phyloP scores from a whole-genome alignment of 2,329 filamentous ascomycete genomes.

The Aspergillus jensenii region DNA sequence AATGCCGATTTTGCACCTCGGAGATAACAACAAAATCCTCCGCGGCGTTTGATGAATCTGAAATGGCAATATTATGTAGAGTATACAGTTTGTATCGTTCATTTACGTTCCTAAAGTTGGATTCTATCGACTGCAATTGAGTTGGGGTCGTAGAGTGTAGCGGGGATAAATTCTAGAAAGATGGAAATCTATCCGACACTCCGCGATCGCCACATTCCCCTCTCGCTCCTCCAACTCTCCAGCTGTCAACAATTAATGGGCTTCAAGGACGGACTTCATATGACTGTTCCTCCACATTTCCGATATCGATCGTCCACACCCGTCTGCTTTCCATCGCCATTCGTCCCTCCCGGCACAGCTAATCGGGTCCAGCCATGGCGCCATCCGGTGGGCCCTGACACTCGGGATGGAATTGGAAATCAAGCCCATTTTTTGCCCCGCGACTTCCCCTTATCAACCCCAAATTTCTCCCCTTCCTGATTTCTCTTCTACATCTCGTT shows the following conservation, averaged over 20 bases:
- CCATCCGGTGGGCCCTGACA: slow-evolving; percentile 11
- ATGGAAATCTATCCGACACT: background rate
- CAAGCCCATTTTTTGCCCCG: slow-evolving; percentile 3
- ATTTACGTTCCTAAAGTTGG: too few species aligned
- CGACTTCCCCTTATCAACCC: slow-evolving; percentile 7
- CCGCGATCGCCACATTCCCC: too few species aligned
- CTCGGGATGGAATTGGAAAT: slow-evolving; percentile 16
- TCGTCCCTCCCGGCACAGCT: background rate
- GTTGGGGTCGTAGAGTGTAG: background rate
- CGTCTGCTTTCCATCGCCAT: background rate
- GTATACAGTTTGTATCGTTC: background rate
- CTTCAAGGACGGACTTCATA: background rate
- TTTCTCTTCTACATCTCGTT: background rate
- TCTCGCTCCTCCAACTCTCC: background rate
- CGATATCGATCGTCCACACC: slow-evolving; percentile 1
- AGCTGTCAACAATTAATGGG: background rate
- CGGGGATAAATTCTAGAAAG: background rate
- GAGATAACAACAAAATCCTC: background rate
- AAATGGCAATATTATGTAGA: background rate
- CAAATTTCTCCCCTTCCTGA: background rate
- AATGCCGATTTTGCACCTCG: background rate
- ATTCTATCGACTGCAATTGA: too few species aligned
- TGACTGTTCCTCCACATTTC: slow-evolving; percentile 2
- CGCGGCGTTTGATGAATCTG: background rate
- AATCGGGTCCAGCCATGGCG: slow-evolving; percentile 26